These are phyloP conservation scores for Sugiyamaella boreocaroliniensis DNA, from an alignment of 805 yeast species.

Conservation along the genomic window DNA sequence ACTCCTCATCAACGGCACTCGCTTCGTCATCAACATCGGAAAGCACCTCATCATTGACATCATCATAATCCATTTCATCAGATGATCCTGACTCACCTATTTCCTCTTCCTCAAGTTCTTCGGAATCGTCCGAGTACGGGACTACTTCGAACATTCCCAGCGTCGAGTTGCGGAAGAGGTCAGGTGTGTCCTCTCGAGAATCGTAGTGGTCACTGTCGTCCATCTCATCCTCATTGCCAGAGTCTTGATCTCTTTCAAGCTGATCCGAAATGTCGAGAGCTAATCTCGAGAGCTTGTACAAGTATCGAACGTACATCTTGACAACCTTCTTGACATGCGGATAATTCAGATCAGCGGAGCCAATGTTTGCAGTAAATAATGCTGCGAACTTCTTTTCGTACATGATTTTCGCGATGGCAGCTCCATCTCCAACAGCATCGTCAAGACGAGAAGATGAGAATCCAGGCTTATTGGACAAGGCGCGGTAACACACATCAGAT, in stretches of 20 bases:
- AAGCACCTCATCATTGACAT: slow-evolving; percentile 22
- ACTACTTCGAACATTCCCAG: slow-evolving; percentile 89
- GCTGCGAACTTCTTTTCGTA: slow-evolving; percentile 51
- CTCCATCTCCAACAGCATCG: slow-evolving; percentile 41
- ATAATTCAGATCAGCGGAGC: slow-evolving; percentile 65
- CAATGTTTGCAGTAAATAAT: slow-evolving; percentile 51
- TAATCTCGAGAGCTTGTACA: slow-evolving; percentile 42
- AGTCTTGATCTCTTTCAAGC: slow-evolving; percentile 23
- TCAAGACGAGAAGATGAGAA: slow-evolving; percentile 10
- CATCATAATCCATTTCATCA: slow-evolving; percentile 20
- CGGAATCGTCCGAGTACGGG: slow-evolving; percentile 56
- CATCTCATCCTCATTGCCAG: slow-evolving; percentile 28
- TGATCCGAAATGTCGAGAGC: slow-evolving; percentile 32
- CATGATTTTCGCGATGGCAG: slow-evolving; percentile 55
- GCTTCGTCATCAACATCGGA: slow-evolving; percentile 22
- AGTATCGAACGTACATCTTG: slow-evolving; percentile 52
- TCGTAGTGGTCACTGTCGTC: slow-evolving; percentile 50
- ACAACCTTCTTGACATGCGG: slow-evolving; percentile 58
- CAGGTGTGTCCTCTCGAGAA: slow-evolving; percentile 64
- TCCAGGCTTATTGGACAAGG: slow-evolving; percentile 27
- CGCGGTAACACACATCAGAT: slow-evolving; percentile 38
- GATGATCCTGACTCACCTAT: slow-evolving; percentile 20
- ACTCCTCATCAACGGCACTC: slow-evolving; percentile 15
- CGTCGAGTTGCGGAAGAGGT: slow-evolving; percentile 79
- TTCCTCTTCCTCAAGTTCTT: slow-evolving; percentile 39